Evolutionary conservation across 2,329 filamentous ascomycete species (phyloP).

Genomic region (Pyrenophora seminiperda): DNA sequence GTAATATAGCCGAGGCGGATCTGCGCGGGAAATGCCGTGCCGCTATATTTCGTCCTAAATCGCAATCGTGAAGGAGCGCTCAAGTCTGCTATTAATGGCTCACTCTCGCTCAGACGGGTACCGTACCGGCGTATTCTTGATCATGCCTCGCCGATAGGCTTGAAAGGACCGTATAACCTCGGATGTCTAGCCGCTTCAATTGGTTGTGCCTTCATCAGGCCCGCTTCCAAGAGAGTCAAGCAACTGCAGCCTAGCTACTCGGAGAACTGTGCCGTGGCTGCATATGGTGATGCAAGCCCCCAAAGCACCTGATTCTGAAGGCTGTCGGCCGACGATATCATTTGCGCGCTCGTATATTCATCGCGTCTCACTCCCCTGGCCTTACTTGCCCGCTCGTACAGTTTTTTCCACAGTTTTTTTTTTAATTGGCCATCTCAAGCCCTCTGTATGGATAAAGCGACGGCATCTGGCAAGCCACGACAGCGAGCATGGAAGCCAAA

Average conservation of each 20-base stretch:
- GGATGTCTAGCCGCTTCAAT: too few species aligned
- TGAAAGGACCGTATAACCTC: too few species aligned
- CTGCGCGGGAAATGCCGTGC: too few species aligned
- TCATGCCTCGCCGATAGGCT: too few species aligned
- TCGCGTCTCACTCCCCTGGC: neutral
- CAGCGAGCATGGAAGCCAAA: conserved; percentile 26
- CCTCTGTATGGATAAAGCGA: conserved; percentile 3
- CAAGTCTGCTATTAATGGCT: too few species aligned
- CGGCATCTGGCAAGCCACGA: conserved; percentile 15
- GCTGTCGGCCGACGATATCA: neutral
- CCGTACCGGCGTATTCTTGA: too few species aligned
- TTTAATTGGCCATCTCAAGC: neutral
- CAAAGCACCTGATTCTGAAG: neutral
- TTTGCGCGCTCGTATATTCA: conserved; percentile 11
- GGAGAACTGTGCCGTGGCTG: conserved; percentile 6
- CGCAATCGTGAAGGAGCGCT: too few species aligned
- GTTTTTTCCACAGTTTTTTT: neutral
- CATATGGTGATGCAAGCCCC: conserved; percentile 11
- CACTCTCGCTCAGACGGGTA: too few species aligned
- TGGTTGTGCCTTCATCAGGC: too few species aligned
- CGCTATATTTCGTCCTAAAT: too few species aligned
- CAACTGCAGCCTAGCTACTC: neutral
- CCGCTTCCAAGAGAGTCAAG: too few species aligned
- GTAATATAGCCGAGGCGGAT: too few species aligned
- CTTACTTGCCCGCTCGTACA: conserved; percentile 4